A percentile compares a stretch with the other conserved stretches of the same genome.
These are phyloP conservation scores for Colletotrichum endophyticum DNA, from an alignment of 2,329 filamentous ascomycete species.

Conservation along the genomic window DNA sequence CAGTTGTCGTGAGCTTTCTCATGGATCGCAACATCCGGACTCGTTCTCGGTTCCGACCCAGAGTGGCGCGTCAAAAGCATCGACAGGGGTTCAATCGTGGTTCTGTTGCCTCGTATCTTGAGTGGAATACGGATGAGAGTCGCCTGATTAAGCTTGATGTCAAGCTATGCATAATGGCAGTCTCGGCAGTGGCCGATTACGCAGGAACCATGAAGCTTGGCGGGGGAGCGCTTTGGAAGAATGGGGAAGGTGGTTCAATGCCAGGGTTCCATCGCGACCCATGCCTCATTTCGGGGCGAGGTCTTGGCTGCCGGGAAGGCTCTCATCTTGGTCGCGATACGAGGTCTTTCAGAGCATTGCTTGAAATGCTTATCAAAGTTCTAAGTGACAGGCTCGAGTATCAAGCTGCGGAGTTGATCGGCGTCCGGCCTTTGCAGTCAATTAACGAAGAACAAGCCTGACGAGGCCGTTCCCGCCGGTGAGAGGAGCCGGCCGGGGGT, in stretches of 20 bases:
- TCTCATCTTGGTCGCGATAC: background rate
- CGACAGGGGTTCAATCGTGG: background rate
- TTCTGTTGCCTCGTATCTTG: background rate
- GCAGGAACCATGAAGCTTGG: constrained; percentile 1
- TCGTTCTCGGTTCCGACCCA: background rate
- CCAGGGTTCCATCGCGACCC: constrained; percentile 9
- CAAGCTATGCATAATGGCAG: background rate
- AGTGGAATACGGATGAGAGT: background rate
- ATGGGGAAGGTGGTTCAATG: constrained; percentile 4
- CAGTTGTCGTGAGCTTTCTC: background rate
- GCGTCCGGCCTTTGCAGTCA: background rate
- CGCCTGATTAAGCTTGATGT: background rate
- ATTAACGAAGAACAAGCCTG: background rate
- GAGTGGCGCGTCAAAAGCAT: background rate
- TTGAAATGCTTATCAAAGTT: background rate
- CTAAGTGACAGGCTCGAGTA: background rate
- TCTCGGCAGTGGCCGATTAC: constrained; percentile 6
- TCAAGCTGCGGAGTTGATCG: background rate
- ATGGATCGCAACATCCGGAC: background rate
- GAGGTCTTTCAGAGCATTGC: background rate
- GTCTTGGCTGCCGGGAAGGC: background rate
- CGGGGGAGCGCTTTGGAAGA: background rate
- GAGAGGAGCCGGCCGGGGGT: constrained; percentile 1
- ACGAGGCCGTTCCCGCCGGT: background rate
- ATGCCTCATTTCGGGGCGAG: constrained; percentile 4